phyloP scores from a whole-genome alignment of 2,329 filamentous ascomycete species.

The Fusarium illudens region DNA sequence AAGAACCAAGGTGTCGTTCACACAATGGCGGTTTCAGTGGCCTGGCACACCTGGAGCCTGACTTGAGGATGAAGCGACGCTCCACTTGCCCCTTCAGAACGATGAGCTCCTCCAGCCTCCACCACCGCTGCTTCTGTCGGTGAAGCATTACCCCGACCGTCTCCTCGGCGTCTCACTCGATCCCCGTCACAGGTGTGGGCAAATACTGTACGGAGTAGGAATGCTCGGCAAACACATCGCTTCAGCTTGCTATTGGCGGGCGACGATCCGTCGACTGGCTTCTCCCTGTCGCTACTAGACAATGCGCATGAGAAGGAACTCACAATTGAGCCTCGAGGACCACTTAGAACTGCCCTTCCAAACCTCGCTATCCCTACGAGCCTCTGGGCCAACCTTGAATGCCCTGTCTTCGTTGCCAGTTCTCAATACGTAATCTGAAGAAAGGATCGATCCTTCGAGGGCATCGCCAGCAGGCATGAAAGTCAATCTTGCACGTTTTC shows the following conservation, averaged over 20 bases:
- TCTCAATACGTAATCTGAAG: slow-evolving; percentile 14
- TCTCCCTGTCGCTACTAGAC: not conserved
- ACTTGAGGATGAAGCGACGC: slow-evolving; percentile 15
- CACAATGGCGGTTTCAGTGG: slow-evolving; percentile 31
- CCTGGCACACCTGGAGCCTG: not conserved
- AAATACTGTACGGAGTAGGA: too few species aligned
- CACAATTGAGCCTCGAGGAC: slow-evolving; percentile 25
- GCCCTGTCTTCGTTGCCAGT: slow-evolving; percentile 16
- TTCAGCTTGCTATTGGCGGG: slow-evolving; percentile 19
- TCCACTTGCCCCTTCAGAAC: slow-evolving; percentile 15
- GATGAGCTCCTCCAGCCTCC: slow-evolving; percentile 19
- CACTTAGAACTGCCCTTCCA: not conserved
- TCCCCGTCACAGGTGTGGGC: not conserved
- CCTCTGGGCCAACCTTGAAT: slow-evolving; percentile 25
- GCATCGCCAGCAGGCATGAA: slow-evolving; percentile 3
- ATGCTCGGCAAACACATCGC: not conserved
- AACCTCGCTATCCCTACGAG: slow-evolving; percentile 13
- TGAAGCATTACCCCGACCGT: slow-evolving; percentile 4
- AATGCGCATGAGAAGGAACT: slow-evolving; percentile 17
- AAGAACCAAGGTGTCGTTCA: slow-evolving; percentile 14
- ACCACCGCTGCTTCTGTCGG: slow-evolving; percentile 4
- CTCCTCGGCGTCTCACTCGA: slow-evolving; percentile 11
- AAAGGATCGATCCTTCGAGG: slow-evolving; percentile 12
- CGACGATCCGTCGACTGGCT: not conserved
- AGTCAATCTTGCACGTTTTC: not conserved